These are phyloP conservation scores for Colletotrichum sidae DNA, from an alignment of 2,329 filamentous ascomycete genomes.

Conservation along the genomic window DNA sequence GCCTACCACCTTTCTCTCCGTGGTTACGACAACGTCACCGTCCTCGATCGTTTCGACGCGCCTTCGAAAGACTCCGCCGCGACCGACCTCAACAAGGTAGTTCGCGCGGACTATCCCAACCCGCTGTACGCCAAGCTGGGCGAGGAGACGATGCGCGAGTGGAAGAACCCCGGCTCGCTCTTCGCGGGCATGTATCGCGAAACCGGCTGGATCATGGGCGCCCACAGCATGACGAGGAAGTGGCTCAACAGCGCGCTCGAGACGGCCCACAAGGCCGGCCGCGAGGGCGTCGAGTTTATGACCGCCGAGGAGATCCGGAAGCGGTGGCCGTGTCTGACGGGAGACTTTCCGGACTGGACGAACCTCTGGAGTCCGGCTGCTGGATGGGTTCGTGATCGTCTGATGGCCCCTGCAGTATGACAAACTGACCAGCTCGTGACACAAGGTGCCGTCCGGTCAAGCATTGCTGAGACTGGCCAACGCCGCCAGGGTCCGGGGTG, in stretches of 20 bases:
- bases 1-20: slow-evolving; percentile 44
- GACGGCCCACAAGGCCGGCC: slow-evolving; percentile 41
- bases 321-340: slow-evolving; percentile 44
- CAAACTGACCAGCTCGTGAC: neutral
- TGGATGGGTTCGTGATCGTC: slow-evolving; percentile 43
- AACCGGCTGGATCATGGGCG: slow-evolving; percentile 44
- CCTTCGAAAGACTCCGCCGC: slow-evolving; percentile 42
- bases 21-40: slow-evolving; percentile 39
- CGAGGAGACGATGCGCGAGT: slow-evolving; percentile 44
- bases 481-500: slow-evolving; percentile 43
- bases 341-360: slow-evolving; percentile 44
- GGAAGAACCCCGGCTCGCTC: slow-evolving; percentile 44
- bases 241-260: slow-evolving; percentile 45
- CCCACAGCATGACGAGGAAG: slow-evolving; percentile 42
- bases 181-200: slow-evolving; percentile 43
- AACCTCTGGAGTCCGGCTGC: slow-evolving; percentile 43
- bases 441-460: slow-evolving; percentile 40
- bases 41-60: slow-evolving; percentile 42
- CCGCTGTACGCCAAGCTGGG: slow-evolving; percentile 44
- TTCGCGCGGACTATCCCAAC: slow-evolving; percentile 50
- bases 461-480: slow-evolving; percentile 47
- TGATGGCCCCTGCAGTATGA: neutral
- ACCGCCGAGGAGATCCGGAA: slow-evolving; percentile 41
- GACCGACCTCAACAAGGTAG: slow-evolving; percentile 51
- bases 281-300: slow-evolving; percentile 43